Evolutionary conservation across 345 rosid genomes (phyloP), one percentile per base, ranked within the genome.

Genomic region (Isatis tinctoria): DNA sequence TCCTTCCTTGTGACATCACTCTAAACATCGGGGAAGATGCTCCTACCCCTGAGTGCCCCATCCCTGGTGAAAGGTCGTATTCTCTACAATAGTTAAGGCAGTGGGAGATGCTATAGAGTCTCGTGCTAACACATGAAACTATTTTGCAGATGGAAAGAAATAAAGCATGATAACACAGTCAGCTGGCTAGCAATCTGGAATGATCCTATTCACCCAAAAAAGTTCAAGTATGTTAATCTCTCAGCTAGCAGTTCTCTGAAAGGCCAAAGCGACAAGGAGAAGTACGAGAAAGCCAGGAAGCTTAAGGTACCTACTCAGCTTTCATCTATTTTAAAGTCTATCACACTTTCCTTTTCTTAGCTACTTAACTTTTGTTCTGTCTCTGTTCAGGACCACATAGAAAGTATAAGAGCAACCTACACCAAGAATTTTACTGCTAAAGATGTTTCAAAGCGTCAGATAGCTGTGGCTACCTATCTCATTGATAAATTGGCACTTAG

Each of bases 401-500:
- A 68, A 27, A 84, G 82, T 77, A 94, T 94, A 69, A 84, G 98
- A 78, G 75, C 82, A 51, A 87, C 90, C 6, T 94, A 94, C 83
- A 87, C 92, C 10, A 94, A 83, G 82, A 82, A 88, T 81, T 94
- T 94, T 77, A 84, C 85, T 1, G 62, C 74, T 35, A 90, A 82
- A 82, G 96, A 94, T 83, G 60, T 80, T 65, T 65, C 80, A 17
- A 90, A 82, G 80, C 80, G 78, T 68, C 98, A 94, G 70, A 88
- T 91, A 76, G 93, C 97, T 11, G 97, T 91, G 54, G 98, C 98
- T 28, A 94, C 95, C 62, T 90, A 91, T 84, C 95, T 94, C 69
- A 91, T 91, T 74, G 98, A 91, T 79, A 88, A 88, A 74, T 76
- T 94, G 75, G 98, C 98, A 73, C 93, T 94, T 63, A 94, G 98